Conservation (phyloP, 2,329 filamentous ascomycete genomes). For the Leptosphaerulina australis region DNA sequence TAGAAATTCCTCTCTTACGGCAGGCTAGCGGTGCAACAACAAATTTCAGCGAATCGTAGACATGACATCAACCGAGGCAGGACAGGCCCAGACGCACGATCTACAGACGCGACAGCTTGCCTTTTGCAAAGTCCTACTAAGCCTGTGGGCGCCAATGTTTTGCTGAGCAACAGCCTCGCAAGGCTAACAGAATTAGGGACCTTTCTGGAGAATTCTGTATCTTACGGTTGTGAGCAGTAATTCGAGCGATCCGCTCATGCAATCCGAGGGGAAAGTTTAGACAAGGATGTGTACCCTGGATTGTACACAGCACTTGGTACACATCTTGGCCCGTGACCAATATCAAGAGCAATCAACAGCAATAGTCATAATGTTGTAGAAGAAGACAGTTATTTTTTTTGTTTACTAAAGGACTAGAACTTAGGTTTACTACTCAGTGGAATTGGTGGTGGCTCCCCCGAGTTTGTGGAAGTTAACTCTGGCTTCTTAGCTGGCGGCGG, state of each 20-base stretch:
- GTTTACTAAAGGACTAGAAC: constrained; percentile 19
- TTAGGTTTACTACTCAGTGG: constrained; percentile 64
- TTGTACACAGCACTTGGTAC: not conserved
- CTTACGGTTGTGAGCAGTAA: not conserved
- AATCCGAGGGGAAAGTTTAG: not conserved
- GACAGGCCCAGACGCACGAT: constrained; percentile 16
- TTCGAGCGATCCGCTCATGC: constrained; percentile 4
- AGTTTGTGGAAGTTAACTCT: constrained; percentile 48
- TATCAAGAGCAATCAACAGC: no score
- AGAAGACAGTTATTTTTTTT: not conserved
- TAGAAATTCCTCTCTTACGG: constrained; percentile 20
- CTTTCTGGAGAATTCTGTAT: constrained; percentile 1
- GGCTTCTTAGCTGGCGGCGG: constrained; percentile 62
- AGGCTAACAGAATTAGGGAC: constrained; percentile 14
- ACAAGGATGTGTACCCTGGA: constrained; percentile 16
- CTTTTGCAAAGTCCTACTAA: constrained; percentile 4
- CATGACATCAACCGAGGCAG: constrained; percentile 30
- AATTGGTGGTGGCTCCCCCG: constrained; percentile 59
- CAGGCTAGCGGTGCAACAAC: constrained; percentile 20
- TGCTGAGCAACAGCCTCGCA: constrained; percentile 15
- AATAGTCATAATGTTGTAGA: no score
- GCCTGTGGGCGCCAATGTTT: constrained; percentile 7
- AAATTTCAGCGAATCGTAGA: constrained; percentile 26
- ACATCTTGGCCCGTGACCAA: not conserved
- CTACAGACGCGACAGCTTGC: constrained; percentile 14